Percentiles rank a stretch among this genome's conserved stretches.
phyloP scores from a whole-genome alignment of 495 filamentous ascomycete genomes.

The Penicillium desertorum region DNA sequence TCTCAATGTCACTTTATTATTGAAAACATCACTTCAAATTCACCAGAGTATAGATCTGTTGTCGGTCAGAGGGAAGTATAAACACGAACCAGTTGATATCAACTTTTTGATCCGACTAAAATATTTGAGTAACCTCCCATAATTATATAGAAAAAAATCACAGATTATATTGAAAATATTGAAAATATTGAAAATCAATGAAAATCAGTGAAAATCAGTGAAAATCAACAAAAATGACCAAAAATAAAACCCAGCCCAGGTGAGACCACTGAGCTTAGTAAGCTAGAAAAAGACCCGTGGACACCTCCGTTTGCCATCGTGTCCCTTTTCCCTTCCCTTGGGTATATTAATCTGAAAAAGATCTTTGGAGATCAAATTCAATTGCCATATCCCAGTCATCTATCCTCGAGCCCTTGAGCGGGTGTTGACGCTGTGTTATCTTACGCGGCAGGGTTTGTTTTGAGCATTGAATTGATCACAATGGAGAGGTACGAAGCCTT shows the following conservation, averaged over 20 bases:
- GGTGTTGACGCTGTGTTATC: constrained; percentile 8
- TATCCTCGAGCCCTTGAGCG: not conserved
- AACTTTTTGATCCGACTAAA: not conserved
- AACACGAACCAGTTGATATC: not conserved
- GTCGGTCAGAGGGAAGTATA: not conserved
- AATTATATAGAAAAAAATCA: not conserved
- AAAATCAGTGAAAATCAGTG: no score
- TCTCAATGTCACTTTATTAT: not conserved
- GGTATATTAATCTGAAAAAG: not conserved
- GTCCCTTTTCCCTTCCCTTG: constrained; percentile 1
- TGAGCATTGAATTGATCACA: constrained; percentile 12
- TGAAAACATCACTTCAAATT: not conserved
- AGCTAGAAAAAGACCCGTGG: constrained; percentile 1
- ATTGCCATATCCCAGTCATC: not conserved
- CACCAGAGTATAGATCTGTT: not conserved
- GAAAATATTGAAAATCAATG: not conserved
- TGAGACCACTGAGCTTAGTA: not conserved
- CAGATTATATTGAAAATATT: not conserved
- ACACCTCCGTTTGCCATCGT: not conserved
- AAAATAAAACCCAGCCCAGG: not conserved
- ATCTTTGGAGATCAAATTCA: not conserved
- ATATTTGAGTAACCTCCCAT: not conserved
- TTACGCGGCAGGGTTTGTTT: constrained; percentile 7
- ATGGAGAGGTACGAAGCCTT: constrained; percentile 28
- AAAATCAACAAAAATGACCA: not conserved